Evolutionary conservation across 2,329 filamentous ascomycete species (phyloP), one percentile per base, ranked within the genome.

Genomic region (Venturia pyrina): DNA sequence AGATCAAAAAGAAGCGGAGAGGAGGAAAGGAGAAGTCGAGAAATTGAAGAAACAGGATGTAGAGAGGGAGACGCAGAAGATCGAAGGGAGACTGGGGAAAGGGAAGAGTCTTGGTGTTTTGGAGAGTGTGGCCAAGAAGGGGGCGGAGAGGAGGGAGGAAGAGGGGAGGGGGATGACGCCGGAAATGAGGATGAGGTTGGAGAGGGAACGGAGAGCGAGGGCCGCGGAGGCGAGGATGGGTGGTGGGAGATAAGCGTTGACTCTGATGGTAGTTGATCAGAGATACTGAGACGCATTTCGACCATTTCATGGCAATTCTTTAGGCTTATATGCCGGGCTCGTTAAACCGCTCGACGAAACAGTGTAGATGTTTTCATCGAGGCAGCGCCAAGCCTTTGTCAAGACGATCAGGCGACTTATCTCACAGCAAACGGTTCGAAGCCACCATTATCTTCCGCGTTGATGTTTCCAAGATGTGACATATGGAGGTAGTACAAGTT

Each of bases 201-300:
- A 98, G 75, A 82, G 95, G 70, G 95, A 99, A 78, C 82, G 92
- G 71, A 88, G 93, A 72, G 95, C 95, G 4, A 86, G 93, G 71
- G 95, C 95, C 10, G 93, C 93, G 0, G 95, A 98, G 77, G 93
- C 93, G 79, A 86, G 93, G 73, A 82, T 97, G 67, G 87, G 60
- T 37, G 53, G 32, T 5, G 53, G 32, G 5, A 59, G 53, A n/a
- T 59, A n/a, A n/a, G 15, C 4, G 28, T 28, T 4, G 28, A 28
- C 28, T n/a, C 28, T 28, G 28, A 28, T 28, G 28, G 28, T 28
- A 28, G 28, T 28, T 28, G 28, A 28, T 4, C 4, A n/a, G n/a
- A n/a, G n/a, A n/a, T n/a, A n/a, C n/a, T n/a, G n/a, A n/a, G n/a
- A n/a, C n/a, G n/a, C n/a, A 28, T 28, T 4, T 28, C 28, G 28